Conservation (phyloP, 1,139 yeast genomes). For the Blastobotrys petasosporus region DNA sequence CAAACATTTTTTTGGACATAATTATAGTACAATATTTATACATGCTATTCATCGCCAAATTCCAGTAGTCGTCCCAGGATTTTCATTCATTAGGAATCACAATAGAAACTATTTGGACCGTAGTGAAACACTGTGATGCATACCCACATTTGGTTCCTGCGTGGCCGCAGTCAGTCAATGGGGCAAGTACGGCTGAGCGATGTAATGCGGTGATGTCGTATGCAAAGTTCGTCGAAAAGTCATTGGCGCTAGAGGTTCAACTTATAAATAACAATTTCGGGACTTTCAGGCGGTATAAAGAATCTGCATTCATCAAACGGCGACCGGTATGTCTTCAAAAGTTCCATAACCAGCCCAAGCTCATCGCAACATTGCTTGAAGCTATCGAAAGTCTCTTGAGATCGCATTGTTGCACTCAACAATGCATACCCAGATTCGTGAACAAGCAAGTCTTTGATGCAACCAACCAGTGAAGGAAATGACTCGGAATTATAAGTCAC, state of each 20-base stretch:
- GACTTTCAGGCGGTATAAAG: constrained; percentile 21
- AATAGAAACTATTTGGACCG: too few relatives aligned
- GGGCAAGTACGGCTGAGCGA: too few relatives aligned
- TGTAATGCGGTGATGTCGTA: too few relatives aligned
- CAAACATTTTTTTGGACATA: too few relatives aligned
- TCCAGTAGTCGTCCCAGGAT: too few relatives aligned
- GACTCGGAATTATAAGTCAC: constrained; percentile 71
- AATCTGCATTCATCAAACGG: constrained; percentile 17
- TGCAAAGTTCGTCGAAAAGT: too few relatives aligned
- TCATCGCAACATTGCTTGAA: constrained; percentile 46
- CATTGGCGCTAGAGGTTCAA: not conserved
- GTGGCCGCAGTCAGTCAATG: too few relatives aligned
- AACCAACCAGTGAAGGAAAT: constrained; percentile 49
- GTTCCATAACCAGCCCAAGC: constrained; percentile 29
- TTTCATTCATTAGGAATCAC: too few relatives aligned
- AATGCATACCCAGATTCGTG: constrained; percentile 16
- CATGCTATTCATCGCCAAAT: too few relatives aligned
- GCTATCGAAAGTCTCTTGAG: constrained; percentile 46
- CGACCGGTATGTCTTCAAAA: constrained; percentile 21
- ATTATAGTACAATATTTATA: too few relatives aligned
- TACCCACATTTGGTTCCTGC: too few relatives aligned
- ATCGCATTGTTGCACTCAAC: constrained; percentile 64
- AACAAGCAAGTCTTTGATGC: constrained; percentile 35
- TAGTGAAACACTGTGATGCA: too few relatives aligned
- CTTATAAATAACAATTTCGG: constrained; percentile 19